A percentile compares a stretch with the other conserved stretches of the same genome.
phyloP scores from a whole-genome alignment of 2,329 filamentous ascomycete genomes.

The Calcarisporium arbuscula region DNA sequence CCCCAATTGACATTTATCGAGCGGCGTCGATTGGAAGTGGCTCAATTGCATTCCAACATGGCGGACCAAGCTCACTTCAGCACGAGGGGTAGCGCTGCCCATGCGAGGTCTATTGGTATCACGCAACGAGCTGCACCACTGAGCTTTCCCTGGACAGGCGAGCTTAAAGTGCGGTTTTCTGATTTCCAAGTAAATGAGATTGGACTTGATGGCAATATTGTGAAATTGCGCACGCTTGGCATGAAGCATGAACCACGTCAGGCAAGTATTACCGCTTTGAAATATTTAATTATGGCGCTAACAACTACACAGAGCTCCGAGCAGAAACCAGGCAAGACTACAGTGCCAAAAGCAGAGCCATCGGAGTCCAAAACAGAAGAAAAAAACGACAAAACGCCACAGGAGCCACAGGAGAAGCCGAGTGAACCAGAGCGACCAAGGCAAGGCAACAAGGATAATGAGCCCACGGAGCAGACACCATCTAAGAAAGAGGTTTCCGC shows the following conservation, averaged over 20 bases:
- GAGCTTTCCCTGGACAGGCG: constrained; percentile 30
- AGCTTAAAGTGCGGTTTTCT: constrained; percentile 55
- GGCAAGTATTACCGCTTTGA: constrained; percentile 5
- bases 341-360: too few species aligned
- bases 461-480: constrained; percentile 13
- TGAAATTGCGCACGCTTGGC: constrained; percentile 58
- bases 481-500: constrained; percentile 17
- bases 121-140: constrained; percentile 33
- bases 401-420: too few species aligned
- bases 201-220: constrained; percentile 63
- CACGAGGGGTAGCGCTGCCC: constrained; percentile 23
- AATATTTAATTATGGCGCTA: not conserved
- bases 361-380: too few species aligned
- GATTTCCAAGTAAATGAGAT: constrained; percentile 95
- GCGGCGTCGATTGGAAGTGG: too few species aligned
- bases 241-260: constrained; percentile 12
- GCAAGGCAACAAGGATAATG: constrained; percentile 13
- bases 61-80: constrained; percentile 22
- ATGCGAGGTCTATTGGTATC: constrained; percentile 31
- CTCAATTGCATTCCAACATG: constrained; percentile 16
- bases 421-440: constrained; percentile 13
- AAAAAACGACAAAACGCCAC: too few species aligned
- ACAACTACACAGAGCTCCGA: not conserved
- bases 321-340: constrained; percentile 8
- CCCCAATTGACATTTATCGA: too few species aligned